Conservation (phyloP, 768 basidiomycete species). For the Fistulinella prunicolor region DNA sequence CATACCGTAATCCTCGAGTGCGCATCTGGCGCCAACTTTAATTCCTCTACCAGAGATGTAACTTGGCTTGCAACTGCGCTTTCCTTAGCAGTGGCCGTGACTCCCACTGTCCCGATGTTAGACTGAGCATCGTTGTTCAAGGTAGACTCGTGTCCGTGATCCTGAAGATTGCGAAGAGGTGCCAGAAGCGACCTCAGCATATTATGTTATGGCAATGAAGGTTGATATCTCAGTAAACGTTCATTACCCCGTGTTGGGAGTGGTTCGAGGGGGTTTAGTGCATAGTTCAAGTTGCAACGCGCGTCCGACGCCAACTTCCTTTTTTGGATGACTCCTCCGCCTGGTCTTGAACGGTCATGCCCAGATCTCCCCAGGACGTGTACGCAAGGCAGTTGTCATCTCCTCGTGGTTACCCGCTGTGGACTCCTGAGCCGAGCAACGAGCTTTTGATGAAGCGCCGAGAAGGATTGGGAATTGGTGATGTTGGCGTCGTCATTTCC, state of each 20-base stretch:
- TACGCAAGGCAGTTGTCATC: slow-evolving; percentile 17
- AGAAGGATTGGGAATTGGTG: slow-evolving; percentile 32
- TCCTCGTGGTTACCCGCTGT: slow-evolving; percentile 30
- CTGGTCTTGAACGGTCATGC: too few relatives aligned
- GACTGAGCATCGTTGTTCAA: slow-evolving; percentile 27
- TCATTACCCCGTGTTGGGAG: slow-evolving; percentile 7
- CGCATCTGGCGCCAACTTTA: slow-evolving; percentile 56
- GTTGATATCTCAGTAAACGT: not conserved
- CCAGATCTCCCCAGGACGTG: slow-evolving; percentile 7
- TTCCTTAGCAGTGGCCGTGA: slow-evolving; percentile 1
- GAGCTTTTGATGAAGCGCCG: slow-evolving; percentile 20
- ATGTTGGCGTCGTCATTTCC: slow-evolving; percentile 29
- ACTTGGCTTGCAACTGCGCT: slow-evolving; percentile 44
- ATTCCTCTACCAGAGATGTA: slow-evolving; percentile 63
- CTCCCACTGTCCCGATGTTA: not conserved
- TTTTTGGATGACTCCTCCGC: not conserved
- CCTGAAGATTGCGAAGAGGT: slow-evolving; percentile 56
- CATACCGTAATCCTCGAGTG: slow-evolving; percentile 53
- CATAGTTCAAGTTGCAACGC: too few relatives aligned
- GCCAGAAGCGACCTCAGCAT: slow-evolving; percentile 63
- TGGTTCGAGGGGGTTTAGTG: too few relatives aligned
- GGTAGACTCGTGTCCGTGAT: slow-evolving; percentile 34
- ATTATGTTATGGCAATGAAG: not conserved
- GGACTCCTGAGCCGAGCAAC: slow-evolving; percentile 28
- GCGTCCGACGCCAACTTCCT: not conserved